Conservation (phyloP, 495 filamentous ascomycete species). For the Glonium stellatum region DNA sequence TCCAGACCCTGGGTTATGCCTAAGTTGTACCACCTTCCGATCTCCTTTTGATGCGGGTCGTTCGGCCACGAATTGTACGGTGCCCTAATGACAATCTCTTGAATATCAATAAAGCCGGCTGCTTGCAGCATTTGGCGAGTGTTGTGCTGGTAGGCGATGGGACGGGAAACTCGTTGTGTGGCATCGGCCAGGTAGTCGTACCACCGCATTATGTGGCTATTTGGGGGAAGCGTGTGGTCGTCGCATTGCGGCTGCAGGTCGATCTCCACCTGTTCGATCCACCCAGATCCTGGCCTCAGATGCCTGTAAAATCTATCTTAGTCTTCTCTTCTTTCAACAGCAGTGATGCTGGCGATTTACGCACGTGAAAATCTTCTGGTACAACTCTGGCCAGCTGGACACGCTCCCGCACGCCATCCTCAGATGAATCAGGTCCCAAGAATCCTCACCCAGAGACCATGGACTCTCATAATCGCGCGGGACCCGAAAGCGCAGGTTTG, state of each 20-base stretch:
- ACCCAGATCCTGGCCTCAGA: conserved; percentile 68
- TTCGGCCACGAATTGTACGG: conserved; percentile 75
- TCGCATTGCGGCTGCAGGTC: conserved; percentile 76
- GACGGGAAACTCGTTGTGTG: conserved; percentile 56
- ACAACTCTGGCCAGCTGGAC: conserved; percentile 67
- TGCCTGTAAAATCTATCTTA: conserved; percentile 45
- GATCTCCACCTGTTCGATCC: conserved; percentile 89
- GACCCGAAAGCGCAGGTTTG: conserved; percentile 59
- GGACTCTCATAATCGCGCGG: conserved; percentile 72
- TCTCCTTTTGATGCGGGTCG: conserved; percentile 59
- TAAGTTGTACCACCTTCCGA: conserved; percentile 82
- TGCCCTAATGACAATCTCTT: conserved; percentile 63
- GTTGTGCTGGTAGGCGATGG: conserved; percentile 58
- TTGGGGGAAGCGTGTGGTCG: conserved; percentile 51
- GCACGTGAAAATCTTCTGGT: conserved; percentile 60
- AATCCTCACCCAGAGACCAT: conserved; percentile 67
- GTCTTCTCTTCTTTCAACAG: background rate
- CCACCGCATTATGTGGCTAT: conserved; percentile 55
- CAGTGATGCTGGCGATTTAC: conserved; percentile 17
- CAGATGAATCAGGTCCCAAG: conserved; percentile 83
- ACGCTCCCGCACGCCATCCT: conserved; percentile 78
- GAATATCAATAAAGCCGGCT: conserved; percentile 78
- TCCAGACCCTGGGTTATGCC: conserved; percentile 63
- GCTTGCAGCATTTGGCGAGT: conserved; percentile 57
- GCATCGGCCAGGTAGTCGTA: conserved; percentile 61